Evolutionary conservation across 1,139 yeast genomes (phyloP), one percentile per base, ranked within the genome.

Genomic region (Saccharomyces pastorianus): DNA sequence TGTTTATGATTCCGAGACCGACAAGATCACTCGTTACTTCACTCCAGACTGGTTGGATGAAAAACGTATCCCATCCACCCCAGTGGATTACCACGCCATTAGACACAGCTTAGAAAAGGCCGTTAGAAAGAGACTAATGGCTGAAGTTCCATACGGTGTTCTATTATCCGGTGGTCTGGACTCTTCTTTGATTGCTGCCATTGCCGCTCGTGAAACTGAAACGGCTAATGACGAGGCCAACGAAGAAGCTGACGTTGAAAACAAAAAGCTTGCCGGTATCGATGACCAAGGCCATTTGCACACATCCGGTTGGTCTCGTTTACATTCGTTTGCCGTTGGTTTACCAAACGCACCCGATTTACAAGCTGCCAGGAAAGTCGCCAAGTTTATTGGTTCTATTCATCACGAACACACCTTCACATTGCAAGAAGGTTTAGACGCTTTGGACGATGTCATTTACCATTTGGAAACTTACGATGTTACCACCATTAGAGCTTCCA

Each of bases 341-440:
- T 80, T 93, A 66, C 96, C 96, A 57, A 91, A 93, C 59, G 98
- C 99, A 55, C 99, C 99, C 62, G 99, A 93, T 77, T 81, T 93
- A 69, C 72, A 86, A 67, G 99, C 99, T 61, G 99, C 99, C 55
- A 85, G 88, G 70, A 91, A 90, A 75, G 99, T 91, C 60, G 99
- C 98, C 63, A 86, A 84, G 63, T 90, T 82, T 75, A 90, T 93
- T 68, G 97, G 96, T 64, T 88, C 98, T 50, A 82, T 89, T 62
- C 99, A 93, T 74, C 98, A 95, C 76, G 96, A 95, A 72, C 98
- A 93, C 76, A 91, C 96, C 55, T 93, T 93, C 76, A 91, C 99
- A 46, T 75, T 93, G 63, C 88, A 93, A 71, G 99, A 93, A 71
- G 99, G 99, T 70, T 79, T 93, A 64, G 99, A 93, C 71, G 95